phyloP scores from a whole-genome alignment of 139 green algal species.

The Tetratostichococcus sp. region DNA sequence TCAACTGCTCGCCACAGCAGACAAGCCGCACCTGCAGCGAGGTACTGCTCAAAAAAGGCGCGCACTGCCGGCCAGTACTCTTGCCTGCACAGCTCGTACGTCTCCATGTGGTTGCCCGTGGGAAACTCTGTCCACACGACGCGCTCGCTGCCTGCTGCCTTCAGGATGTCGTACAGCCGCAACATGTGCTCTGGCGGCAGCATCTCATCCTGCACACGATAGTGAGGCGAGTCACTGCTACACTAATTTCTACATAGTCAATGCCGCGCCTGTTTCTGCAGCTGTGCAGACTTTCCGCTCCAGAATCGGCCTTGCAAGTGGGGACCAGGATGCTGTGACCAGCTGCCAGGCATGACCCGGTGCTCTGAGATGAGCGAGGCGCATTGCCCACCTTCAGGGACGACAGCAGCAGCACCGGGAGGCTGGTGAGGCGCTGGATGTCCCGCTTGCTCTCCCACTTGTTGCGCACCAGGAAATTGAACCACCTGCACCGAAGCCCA shows the following conservation, averaged over 20 bases:
- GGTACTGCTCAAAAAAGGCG: constrained; percentile 33
- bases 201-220: constrained; percentile 73
- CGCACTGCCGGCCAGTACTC: constrained; percentile 68
- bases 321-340: too few species aligned
- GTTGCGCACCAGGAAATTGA: constrained; percentile 87
- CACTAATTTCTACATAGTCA: too few species aligned
- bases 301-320: too few species aligned
- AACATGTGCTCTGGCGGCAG: constrained; percentile 70
- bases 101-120: constrained; percentile 66
- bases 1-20: too few species aligned
- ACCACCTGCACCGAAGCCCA: constrained; percentile 2
- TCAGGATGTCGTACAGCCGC: constrained; percentile 38
- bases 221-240: too few species aligned
- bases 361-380: too few species aligned
- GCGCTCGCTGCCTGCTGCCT: constrained; percentile 1
- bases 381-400: constrained; percentile 49
- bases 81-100: constrained; percentile 49
- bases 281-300: background rate
- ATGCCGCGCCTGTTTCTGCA: background rate
- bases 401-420: constrained; percentile 69
- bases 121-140: constrained; percentile 51
- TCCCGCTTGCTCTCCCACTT: constrained; percentile 69
- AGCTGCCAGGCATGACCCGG: too few species aligned
- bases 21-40: background rate
- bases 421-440: constrained; percentile 38